These are phyloP conservation scores for Botryotinia narcissicola DNA, from an alignment of 2,329 filamentous ascomycete genomes.

Conservation along the genomic window DNA sequence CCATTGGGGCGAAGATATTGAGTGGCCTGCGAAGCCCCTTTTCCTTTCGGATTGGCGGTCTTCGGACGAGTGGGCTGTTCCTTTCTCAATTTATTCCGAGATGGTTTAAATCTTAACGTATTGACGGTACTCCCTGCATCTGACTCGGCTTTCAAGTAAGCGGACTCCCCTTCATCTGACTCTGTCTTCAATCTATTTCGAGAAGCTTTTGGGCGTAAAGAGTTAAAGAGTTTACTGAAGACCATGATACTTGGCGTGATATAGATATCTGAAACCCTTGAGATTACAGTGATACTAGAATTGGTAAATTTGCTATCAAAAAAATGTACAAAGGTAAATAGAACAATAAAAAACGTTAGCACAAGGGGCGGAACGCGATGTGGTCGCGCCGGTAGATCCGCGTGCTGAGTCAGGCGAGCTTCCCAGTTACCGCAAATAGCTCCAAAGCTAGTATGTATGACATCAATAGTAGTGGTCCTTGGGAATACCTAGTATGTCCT, in stretches of 20 bases:
- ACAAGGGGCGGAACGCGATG: conserved; percentile 1
- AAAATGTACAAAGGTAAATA: background rate
- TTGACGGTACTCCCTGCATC: conserved; percentile 7
- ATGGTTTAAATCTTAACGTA: conserved; percentile 13
- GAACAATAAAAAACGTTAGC: background rate
- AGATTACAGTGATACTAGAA: background rate
- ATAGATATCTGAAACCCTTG: background rate
- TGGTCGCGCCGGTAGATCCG: conserved; percentile 6
- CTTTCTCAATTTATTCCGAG: conserved; percentile 18
- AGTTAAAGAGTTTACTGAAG: conserved; percentile 14
- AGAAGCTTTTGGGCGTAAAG: conserved; percentile 16
- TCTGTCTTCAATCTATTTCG: conserved; percentile 9
- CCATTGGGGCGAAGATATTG: conserved; percentile 1
- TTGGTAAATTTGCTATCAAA: background rate
- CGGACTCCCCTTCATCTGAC: conserved; percentile 1
- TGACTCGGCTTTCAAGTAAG: conserved; percentile 10
- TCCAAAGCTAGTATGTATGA: background rate
- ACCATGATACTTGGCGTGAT: background rate
- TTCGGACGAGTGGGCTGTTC: background rate
- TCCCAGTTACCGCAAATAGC: conserved; percentile 8
- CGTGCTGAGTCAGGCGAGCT: conserved; percentile 16
- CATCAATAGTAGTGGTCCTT: background rate
- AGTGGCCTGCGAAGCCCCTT: background rate
- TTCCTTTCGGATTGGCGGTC: background rate
- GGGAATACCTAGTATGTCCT: background rate